Evolutionary conservation across 805 yeast species (phyloP).

Genomic region (Saccharomycopsis sp.): DNA sequence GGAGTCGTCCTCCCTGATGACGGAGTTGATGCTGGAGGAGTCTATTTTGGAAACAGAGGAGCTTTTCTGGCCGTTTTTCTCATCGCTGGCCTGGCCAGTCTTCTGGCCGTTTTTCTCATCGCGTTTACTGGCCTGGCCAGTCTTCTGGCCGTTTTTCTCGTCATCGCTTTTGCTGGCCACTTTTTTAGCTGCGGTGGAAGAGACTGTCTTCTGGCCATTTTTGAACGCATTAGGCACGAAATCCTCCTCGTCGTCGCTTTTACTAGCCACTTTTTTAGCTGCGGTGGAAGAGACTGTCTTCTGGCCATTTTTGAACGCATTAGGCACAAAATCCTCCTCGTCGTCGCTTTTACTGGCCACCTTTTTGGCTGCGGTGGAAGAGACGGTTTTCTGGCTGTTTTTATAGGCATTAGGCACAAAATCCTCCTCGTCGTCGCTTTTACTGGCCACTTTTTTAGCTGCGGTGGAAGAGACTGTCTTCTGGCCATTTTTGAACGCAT

Average conservation of each 20-base stretch:
- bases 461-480: not conserved
- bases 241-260: not conserved
- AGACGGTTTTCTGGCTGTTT: not conserved
- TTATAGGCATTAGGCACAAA: conserved; percentile 21
- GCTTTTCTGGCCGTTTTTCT: not conserved
- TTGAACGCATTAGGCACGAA: not conserved
- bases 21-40: not conserved
- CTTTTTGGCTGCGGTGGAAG: not conserved
- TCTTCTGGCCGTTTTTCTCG: not conserved
- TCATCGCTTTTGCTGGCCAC: not conserved
- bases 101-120: not conserved
- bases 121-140: not conserved
- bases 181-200: not conserved
- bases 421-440: not conserved
- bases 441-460: no score
- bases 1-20: not conserved
- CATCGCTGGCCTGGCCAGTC: not conserved
- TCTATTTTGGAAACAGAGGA: not conserved
- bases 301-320: not conserved
- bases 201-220: not conserved
- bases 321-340: not conserved
- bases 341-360: no score
- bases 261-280: no score
- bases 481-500: conserved; percentile 22
- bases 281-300: not conserved